Conservation (phyloP, 176 grass and related monocot genomes). For the Aegilops umbellulata region DNA sequence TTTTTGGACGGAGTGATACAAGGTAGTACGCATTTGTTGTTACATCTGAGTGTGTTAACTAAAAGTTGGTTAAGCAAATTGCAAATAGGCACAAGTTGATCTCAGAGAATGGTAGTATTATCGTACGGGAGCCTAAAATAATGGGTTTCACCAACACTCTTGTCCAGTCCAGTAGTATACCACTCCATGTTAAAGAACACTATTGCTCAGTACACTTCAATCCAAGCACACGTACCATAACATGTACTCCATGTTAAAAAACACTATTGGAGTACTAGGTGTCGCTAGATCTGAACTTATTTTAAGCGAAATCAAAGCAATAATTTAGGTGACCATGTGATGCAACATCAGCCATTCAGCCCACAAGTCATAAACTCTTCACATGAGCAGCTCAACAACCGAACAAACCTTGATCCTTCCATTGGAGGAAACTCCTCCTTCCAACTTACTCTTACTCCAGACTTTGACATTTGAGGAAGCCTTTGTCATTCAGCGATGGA, state of each 20-base stretch:
- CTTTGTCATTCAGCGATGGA: not conserved
- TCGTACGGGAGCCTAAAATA: no score
- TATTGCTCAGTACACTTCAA: not conserved
- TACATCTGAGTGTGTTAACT: no score
- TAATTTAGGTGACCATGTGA: not conserved
- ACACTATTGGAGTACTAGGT: no score
- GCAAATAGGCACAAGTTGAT: no score
- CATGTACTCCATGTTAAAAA: no score
- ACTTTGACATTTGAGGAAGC: not conserved
- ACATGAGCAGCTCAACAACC: not conserved
- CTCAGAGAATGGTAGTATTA: no score
- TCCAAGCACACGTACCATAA: not conserved
- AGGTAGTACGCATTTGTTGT: no score
- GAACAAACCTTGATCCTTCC: not conserved
- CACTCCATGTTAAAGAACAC: no score
- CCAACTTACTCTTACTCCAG: not conserved
- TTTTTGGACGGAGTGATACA: no score
- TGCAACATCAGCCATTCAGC: not conserved
- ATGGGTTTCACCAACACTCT: no score
- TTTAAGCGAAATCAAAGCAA: not conserved
- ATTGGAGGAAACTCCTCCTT: not conserved
- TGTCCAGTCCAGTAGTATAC: no score
- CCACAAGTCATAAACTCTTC: not conserved
- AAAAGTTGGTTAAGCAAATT: no score
- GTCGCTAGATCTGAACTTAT: not conserved